These are phyloP conservation scores for Podosphaera xanthii DNA, from an alignment of 2,329 filamentous ascomycete species.

Conservation along the genomic window DNA sequence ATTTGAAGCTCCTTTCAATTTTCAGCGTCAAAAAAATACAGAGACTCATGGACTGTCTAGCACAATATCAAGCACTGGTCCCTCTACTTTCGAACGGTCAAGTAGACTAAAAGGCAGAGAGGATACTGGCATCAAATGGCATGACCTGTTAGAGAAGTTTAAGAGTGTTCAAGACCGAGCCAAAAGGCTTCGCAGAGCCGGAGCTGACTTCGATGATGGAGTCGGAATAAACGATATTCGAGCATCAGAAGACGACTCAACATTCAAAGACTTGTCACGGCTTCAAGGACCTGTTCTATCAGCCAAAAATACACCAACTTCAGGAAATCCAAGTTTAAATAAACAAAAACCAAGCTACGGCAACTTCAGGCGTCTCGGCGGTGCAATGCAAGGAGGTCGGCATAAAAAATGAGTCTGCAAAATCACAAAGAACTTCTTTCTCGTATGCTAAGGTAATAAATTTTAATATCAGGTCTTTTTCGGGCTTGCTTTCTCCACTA, in stretches of 20 bases:
- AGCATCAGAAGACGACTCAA: constrained; percentile 16
- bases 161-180: constrained; percentile 73
- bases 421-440: background rate
- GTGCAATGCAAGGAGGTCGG: constrained; percentile 35
- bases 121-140: constrained; percentile 72
- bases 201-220: constrained; percentile 23
- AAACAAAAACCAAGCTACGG: constrained; percentile 42
- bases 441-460: background rate
- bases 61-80: constrained; percentile 24
- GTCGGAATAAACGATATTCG: background rate
- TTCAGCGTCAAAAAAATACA: constrained; percentile 13
- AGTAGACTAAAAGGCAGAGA: constrained; percentile 62
- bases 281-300: constrained; percentile 20
- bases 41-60: constrained; percentile 18
- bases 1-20: constrained; percentile 14
- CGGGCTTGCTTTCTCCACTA: constrained; percentile 40
- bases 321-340: constrained; percentile 19
- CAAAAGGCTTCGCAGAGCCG: constrained; percentile 40
- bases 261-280: constrained; percentile 17
- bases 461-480: constrained; percentile 17
- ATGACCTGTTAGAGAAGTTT: constrained; percentile 85
- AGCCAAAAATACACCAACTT: constrained; percentile 25
- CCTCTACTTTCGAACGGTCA: constrained; percentile 42
- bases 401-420: constrained; percentile 24
- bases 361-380: constrained; percentile 46